Evolutionary conservation across 208 protist species (phyloP).

Genomic region (Entamoeba moshkovskii): DNA sequence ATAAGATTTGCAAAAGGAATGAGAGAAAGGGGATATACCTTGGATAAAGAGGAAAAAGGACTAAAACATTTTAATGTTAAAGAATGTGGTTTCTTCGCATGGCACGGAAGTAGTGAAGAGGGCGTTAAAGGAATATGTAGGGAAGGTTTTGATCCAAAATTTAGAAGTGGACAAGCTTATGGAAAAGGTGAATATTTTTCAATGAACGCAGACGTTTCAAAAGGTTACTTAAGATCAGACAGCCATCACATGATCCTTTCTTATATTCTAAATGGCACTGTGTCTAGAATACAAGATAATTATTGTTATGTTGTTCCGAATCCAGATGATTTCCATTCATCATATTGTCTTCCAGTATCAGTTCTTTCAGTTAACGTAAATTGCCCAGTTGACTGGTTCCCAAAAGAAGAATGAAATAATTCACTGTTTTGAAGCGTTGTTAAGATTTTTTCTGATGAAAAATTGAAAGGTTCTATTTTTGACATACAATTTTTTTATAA

Average conservation of each 20-base stretch:
- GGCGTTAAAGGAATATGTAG: slow-evolving; percentile 3
- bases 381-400: too few relatives aligned
- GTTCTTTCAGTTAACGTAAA: too few relatives aligned
- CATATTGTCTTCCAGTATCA: slow-evolving; percentile 1
- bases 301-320: neutral
- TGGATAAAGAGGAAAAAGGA: too few relatives aligned
- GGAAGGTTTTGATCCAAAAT: slow-evolving; percentile 13
- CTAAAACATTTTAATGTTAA: too few relatives aligned
- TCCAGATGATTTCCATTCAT: neutral
- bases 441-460: too few relatives aligned
- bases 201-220: neutral
- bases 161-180: neutral
- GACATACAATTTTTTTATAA: too few relatives aligned
- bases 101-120: slow-evolving; percentile 4
- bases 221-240: neutral
- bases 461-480: too few relatives aligned
- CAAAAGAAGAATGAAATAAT: too few relatives aligned
- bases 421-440: too few relatives aligned
- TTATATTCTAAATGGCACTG: neutral
- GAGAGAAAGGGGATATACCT: too few relatives aligned
- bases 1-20: too few relatives aligned
- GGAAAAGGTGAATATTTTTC: slow-evolving; percentile 14
- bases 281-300: neutral
- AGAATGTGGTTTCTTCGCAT: slow-evolving; percentile 6
- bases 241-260: neutral